Conservation (phyloP, 23 red algal genomes). For the Gracilariopsis chorda region DNA sequence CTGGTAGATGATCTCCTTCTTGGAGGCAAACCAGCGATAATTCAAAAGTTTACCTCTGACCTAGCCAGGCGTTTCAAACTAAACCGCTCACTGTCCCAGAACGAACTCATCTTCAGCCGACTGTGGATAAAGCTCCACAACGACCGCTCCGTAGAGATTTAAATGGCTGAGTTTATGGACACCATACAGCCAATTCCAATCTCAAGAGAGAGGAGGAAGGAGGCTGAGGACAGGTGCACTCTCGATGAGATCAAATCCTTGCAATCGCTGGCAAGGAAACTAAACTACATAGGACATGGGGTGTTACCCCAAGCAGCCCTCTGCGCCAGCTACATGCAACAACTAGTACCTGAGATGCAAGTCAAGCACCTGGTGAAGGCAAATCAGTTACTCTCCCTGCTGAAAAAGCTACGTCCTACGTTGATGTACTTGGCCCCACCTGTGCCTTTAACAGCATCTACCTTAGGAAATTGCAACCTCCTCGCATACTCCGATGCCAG, state of each 20-base stretch:
- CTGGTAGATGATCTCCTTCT: neutral
- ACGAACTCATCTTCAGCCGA: neutral
- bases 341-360: too few species aligned
- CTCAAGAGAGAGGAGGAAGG: neutral
- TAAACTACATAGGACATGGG: neutral
- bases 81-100: neutral
- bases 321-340: neutral
- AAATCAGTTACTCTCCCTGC: too few species aligned
- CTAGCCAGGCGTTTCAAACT: neutral
- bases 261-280: neutral
- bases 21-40: neutral
- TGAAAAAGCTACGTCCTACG: too few species aligned
- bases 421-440: too few species aligned
- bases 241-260: neutral
- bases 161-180: too few species aligned
- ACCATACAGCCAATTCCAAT: neutral
- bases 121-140: too few species aligned
- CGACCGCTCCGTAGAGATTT: too few species aligned
- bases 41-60: neutral
- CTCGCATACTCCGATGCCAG: too few species aligned
- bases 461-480: too few species aligned
- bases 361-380: too few species aligned
- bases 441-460: too few species aligned
- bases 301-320: neutral
- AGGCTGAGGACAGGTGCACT: neutral